Conservation (phyloP, 2,329 filamentous ascomycete species). For the Cytospora chrysosperma region DNA sequence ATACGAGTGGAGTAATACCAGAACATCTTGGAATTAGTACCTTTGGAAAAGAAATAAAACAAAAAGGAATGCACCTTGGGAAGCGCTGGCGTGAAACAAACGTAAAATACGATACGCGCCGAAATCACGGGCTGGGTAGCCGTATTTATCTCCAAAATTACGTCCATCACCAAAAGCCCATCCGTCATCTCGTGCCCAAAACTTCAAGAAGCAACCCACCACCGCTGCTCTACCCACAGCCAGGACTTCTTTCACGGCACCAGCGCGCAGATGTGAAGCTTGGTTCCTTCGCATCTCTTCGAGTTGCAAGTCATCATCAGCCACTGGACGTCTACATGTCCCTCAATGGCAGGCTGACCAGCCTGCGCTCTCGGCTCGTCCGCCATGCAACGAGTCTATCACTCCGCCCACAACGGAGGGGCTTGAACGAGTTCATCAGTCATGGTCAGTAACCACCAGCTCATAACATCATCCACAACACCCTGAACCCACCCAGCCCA, state of each 20-base stretch:
- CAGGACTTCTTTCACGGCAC: not conserved
- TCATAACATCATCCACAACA: too few species aligned
- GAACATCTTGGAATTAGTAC: not conserved
- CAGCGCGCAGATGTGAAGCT: constrained; percentile 22
- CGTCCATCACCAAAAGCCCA: not conserved
- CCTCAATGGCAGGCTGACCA: constrained; percentile 26
- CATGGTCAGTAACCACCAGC: constrained; percentile 5
- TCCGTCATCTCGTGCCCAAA: not conserved
- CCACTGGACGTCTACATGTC: constrained; percentile 22
- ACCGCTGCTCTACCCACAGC: not conserved
- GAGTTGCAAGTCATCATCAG: constrained; percentile 9
- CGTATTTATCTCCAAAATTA: not conserved
- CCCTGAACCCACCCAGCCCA: too few species aligned
- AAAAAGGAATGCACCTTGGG: too few species aligned
- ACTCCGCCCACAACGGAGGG: constrained; percentile 15
- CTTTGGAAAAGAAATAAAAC: too few species aligned
- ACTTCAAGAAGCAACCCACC: not conserved
- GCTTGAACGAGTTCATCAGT: constrained; percentile 23
- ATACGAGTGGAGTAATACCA: not conserved
- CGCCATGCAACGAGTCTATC: constrained; percentile 13
- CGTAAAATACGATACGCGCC: constrained; percentile 3
- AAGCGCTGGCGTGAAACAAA: too few species aligned
- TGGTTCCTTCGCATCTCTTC: constrained; percentile 9
- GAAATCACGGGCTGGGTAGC: not conserved
- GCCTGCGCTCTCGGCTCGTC: constrained; percentile 22